phyloP scores from a whole-genome alignment of 306 rosid genomes.

The Inga laurina region DNA sequence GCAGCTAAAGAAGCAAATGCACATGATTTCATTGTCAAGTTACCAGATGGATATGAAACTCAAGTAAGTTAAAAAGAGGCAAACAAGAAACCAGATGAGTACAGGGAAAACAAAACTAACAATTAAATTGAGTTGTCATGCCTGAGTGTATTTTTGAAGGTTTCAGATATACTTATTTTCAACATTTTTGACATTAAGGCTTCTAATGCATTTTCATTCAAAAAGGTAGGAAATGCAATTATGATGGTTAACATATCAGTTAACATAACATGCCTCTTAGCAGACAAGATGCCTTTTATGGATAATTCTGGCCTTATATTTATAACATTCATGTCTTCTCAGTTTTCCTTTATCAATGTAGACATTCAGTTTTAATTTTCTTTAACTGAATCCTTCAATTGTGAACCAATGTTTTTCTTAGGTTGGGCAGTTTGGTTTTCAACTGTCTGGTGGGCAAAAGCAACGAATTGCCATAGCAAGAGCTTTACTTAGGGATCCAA shows the following conservation, averaged over 20 bases:
- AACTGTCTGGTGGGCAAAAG: slow-evolving; percentile 92
- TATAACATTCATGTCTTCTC: background rate
- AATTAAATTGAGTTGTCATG: background rate
- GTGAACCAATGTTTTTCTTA: slow-evolving; percentile 35
- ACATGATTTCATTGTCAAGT: slow-evolving; percentile 74
- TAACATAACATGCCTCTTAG: background rate
- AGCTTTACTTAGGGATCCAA: slow-evolving; percentile 86
- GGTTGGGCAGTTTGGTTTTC: slow-evolving; percentile 91
- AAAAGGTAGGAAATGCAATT: background rate
- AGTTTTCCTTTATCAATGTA: background rate
- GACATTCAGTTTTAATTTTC: background rate
- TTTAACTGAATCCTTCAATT: slow-evolving; percentile 21
- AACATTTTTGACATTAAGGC: background rate
- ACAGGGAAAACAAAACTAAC: background rate
- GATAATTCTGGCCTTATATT: no score
- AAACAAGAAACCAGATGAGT: background rate
- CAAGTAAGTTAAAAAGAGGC: slow-evolving; percentile 56
- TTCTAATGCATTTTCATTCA: background rate
- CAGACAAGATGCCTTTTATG: no score
- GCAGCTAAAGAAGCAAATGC: slow-evolving; percentile 90
- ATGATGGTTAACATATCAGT: background rate
- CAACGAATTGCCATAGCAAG: slow-evolving; percentile 87
- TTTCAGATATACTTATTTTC: background rate
- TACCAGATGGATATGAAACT: slow-evolving; percentile 89
- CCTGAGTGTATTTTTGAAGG: slow-evolving; percentile 14